Conservation (phyloP, 371 early-diverging fungal genomes). For the Mortierella sp. region DNA sequence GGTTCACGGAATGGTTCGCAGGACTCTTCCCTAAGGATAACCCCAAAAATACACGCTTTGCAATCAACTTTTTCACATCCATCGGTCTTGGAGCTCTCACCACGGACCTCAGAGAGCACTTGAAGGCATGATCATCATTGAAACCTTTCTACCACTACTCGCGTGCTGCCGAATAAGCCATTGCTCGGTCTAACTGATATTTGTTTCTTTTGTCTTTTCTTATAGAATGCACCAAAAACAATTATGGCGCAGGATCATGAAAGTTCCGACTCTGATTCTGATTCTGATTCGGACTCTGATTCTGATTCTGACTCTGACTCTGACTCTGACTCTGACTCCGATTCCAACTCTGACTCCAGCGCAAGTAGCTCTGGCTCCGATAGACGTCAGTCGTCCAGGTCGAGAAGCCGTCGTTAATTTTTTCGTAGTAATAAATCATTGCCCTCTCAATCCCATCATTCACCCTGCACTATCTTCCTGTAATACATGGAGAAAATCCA, state of each 20-base stretch:
- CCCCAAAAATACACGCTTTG: conserved; percentile 92
- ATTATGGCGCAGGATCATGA: conserved; percentile 63
- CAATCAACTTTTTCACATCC: conserved; percentile 97
- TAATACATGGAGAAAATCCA: too few species aligned
- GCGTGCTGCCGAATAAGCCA: not conserved
- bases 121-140: conserved; percentile 57
- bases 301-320: conserved; percentile 33
- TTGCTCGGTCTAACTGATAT: not conserved
- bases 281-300: conserved; percentile 40
- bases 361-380: not conserved
- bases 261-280: conserved; percentile 40
- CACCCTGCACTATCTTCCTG: too few species aligned
- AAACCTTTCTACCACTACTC: not conserved
- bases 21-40: conserved; percentile 95
- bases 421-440: not conserved
- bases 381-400: conserved; percentile 3
- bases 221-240: conserved; percentile 66
- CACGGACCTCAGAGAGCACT: conserved; percentile 91
- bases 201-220: not conserved
- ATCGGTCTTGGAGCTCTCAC: conserved; percentile 95
- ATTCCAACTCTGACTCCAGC: conserved; percentile 8
- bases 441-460: too few species aligned
- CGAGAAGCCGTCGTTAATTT: conserved; percentile 6
- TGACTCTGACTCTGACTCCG: conserved; percentile 44
- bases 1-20: conserved; percentile 71